These are phyloP conservation scores for Calycina marina DNA, from an alignment of 2,329 filamentous ascomycete genomes.

Conservation along the genomic window DNA sequence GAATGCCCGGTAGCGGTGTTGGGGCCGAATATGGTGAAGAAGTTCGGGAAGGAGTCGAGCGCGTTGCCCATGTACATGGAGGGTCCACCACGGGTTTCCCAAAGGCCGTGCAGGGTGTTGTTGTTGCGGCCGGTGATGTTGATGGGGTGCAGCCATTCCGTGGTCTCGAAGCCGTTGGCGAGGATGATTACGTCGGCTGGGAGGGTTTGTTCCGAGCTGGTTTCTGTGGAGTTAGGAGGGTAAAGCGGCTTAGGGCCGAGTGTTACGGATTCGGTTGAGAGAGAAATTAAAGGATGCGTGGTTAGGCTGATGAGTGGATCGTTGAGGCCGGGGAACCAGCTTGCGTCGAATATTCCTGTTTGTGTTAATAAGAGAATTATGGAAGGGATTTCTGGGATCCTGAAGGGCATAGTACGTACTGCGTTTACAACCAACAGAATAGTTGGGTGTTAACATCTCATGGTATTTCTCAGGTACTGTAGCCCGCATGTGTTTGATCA, in stretches of 20 bases:
- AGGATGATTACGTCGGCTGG: conserved; percentile 42
- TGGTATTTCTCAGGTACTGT: conserved; percentile 39
- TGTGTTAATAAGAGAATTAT: not conserved
- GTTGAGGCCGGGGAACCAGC: conserved; percentile 34
- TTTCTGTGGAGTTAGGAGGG: conserved; percentile 20
- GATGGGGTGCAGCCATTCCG: conserved; percentile 38
- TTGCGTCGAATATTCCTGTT: conserved; percentile 32
- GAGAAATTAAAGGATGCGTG: conserved; percentile 31
- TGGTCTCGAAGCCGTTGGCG: conserved; percentile 41
- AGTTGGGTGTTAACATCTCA: conserved; percentile 41
- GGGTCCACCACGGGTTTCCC: conserved; percentile 38
- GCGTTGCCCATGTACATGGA: conserved; percentile 43
- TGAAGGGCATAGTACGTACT: no score
- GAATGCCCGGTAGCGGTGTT: conserved; percentile 44
- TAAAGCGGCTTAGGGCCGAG: conserved; percentile 35
- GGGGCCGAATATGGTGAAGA: conserved; percentile 43
- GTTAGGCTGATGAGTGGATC: conserved; percentile 36
- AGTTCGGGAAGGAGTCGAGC: conserved; percentile 43
- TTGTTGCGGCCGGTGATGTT: conserved; percentile 33
- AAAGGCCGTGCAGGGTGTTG: conserved; percentile 34
- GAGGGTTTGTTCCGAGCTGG: conserved; percentile 24
- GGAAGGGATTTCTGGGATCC: no score
- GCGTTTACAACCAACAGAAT: conserved; percentile 41
- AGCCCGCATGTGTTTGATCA: conserved; percentile 31
- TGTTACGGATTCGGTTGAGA: conserved; percentile 33